Base-by-base conservation (phyloP, 2,329 filamentous ascomycete species). In the Clonostachys rosea region DNA sequence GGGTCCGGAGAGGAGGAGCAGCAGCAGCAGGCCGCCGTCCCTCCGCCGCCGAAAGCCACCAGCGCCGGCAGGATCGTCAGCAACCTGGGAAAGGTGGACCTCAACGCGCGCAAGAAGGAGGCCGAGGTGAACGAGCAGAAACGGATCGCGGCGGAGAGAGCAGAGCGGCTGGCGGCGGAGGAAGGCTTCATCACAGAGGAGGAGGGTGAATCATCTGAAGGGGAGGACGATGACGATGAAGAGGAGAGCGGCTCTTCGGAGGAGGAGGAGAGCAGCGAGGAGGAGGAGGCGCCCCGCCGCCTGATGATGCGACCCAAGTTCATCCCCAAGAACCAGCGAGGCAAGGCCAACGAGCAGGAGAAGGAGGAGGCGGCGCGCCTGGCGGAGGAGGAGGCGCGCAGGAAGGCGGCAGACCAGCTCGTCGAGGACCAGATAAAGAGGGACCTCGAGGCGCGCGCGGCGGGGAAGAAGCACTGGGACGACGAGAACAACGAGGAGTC, bases 391-490 rank as follows among this genome's bases (percentile, higher is more conserved):
- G 83, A 78, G 48, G 82, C 76, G 2, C 78, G 81, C 35, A 83
- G 81, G 51, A 84, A 86, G 62, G 84, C 86, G 37, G 81, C 87
- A 12, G 86, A 96, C 62, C 84, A 81, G 48, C 72, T 97, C 10
- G 83, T 99, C 13, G 90, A 96, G 62, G 89, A 91, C 56, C 91
- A 97, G 62, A 83, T 97, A 40, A 84, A 87, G 58, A 89, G 88
- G 54, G 87, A 92, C 57, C 79, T 88, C 1, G 86, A 86, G 5
- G 89, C 87, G 18, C 81, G 84, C 47, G 84, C 84, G 1, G 82
- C 83, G 0, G 86, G 84, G 12, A 91, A 89, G 66, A 90, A 89
- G 62, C 84, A 90, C 59, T 96, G 91, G 91, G 91, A 96, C 57
- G 84, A 89, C 46, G 79, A 83, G n/a, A 81, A 84, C 6, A 78